Evolutionary conservation across 148 eudicot species (phyloP).

Genomic region (Amaranthus cruentus): DNA sequence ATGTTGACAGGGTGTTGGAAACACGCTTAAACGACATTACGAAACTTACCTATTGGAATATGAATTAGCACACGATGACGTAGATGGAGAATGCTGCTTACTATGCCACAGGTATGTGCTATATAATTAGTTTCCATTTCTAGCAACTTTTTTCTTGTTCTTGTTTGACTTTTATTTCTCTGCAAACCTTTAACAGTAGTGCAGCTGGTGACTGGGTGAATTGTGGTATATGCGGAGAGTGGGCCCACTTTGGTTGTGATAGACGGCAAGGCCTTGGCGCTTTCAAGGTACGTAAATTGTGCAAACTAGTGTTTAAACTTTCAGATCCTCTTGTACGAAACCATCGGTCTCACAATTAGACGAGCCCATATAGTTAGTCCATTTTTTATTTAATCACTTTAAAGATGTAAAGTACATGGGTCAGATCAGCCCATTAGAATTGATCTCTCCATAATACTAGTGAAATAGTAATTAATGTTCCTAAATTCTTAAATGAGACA

Average conservation of each 20-base stretch:
- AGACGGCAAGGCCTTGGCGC: constrained; percentile 95
- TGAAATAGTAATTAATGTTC: no score
- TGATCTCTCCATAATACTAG: no score
- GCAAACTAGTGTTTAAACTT: no score
- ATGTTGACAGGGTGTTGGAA: constrained; percentile 80
- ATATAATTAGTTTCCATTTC: neutral
- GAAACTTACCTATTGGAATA: constrained; percentile 90
- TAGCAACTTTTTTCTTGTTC: neutral
- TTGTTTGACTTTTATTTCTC: neutral
- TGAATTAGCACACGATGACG: constrained; percentile 95
- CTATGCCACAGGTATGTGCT: constrained; percentile 72
- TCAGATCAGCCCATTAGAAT: no score
- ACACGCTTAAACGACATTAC: constrained; percentile 91
- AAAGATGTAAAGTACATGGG: no score
- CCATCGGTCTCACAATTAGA: no score
- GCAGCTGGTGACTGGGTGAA: constrained; percentile 99
- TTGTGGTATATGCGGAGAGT: constrained; percentile 93
- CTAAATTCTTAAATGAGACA: no score
- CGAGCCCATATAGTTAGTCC: no score
- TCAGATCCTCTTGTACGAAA: no score
- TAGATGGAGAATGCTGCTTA: constrained; percentile 97
- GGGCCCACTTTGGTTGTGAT: constrained; percentile 99
- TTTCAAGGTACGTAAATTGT: constrained; percentile 55
- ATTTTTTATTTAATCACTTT: no score
- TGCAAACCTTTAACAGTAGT: constrained; percentile 51